These are phyloP conservation scores for Penicillium bialowiezense DNA, from an alignment of 495 filamentous ascomycete genomes.

Conservation along the genomic window DNA sequence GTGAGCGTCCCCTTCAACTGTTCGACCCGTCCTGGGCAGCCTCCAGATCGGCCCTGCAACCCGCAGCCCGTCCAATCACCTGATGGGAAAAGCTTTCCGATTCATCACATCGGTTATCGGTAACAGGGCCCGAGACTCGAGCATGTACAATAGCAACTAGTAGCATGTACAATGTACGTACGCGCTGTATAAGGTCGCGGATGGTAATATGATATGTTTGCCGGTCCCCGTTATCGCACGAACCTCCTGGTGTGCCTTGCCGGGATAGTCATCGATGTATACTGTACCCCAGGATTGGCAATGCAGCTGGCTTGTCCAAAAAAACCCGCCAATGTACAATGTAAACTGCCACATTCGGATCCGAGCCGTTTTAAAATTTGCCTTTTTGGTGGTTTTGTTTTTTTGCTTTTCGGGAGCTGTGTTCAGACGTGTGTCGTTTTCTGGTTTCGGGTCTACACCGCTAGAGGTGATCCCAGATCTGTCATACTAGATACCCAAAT, in stretches of 20 bases:
- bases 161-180: not conserved
- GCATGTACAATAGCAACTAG: slow-evolving; percentile 3
- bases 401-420: not conserved
- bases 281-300: slow-evolving; percentile 14
- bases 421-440: not conserved
- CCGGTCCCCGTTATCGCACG: not conserved
- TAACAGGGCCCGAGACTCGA: not conserved
- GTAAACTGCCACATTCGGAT: not conserved
- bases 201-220: slow-evolving; percentile 5
- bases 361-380: slow-evolving; percentile 1
- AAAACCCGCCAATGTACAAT: no score
- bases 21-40: not conserved
- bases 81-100: not conserved
- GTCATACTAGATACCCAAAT: not conserved
- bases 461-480: slow-evolving; percentile 3
- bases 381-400: not conserved
- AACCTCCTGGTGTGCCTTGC: slow-evolving; percentile 1
- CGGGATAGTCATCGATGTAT: not conserved
- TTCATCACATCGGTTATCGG: slow-evolving; percentile 7
- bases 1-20: slow-evolving; percentile 1
- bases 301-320: slow-evolving; percentile 7
- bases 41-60: slow-evolving; percentile 1
- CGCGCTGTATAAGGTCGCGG: not conserved
- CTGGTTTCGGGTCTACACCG: slow-evolving; percentile 8
- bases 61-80: slow-evolving; percentile 6